Conservation (phyloP, 1,284 basidiomycete genomes). For the Taiwanofungus camphoratus region DNA sequence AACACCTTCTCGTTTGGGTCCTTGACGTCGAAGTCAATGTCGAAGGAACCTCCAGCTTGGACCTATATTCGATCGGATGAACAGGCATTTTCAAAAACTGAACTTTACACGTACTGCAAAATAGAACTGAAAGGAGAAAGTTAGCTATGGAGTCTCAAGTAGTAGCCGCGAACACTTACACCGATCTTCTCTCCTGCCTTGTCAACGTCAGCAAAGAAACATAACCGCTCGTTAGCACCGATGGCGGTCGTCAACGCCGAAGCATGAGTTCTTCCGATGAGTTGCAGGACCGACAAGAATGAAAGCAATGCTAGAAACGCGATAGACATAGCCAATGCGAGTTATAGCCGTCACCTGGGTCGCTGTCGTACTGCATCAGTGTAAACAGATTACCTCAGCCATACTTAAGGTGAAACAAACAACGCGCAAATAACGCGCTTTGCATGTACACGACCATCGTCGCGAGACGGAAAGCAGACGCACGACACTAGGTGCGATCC, state of each 20-base stretch:
- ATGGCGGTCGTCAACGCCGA: slow-evolving; percentile 88
- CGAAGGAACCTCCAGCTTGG: slow-evolving; percentile 95
- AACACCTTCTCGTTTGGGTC: slow-evolving; percentile 86
- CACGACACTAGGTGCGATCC: too few relatives aligned
- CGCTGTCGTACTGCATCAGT: too few relatives aligned
- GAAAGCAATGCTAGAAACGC: slow-evolving; percentile 15
- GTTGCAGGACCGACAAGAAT: slow-evolving; percentile 18
- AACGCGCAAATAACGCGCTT: slow-evolving; percentile 26
- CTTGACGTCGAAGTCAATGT: slow-evolving; percentile 92
- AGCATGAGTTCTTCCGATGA: slow-evolving; percentile 23
- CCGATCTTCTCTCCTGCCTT: slow-evolving; percentile 89
- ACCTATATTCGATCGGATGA: slow-evolving; percentile 51
- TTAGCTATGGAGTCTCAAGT: slow-evolving; percentile 1
- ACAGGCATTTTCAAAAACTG: slow-evolving; percentile 25
- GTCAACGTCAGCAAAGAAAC: slow-evolving; percentile 98
- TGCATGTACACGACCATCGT: too few relatives aligned
- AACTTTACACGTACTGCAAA: slow-evolving; percentile 42
- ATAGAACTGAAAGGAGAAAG: slow-evolving; percentile 38
- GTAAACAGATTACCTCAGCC: too few relatives aligned
- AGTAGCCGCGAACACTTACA: too few relatives aligned
- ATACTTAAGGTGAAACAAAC: slow-evolving; percentile 19
- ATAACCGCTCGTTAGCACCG: slow-evolving; percentile 80
- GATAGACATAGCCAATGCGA: slow-evolving; percentile 25
- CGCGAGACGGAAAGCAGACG: too few relatives aligned
- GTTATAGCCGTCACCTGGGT: too few relatives aligned